Percentiles rank a stretch among this genome's conserved stretches.
Evolutionary conservation across 768 basidiomycete genomes (phyloP).

Genomic region (Lyophyllum atratum): DNA sequence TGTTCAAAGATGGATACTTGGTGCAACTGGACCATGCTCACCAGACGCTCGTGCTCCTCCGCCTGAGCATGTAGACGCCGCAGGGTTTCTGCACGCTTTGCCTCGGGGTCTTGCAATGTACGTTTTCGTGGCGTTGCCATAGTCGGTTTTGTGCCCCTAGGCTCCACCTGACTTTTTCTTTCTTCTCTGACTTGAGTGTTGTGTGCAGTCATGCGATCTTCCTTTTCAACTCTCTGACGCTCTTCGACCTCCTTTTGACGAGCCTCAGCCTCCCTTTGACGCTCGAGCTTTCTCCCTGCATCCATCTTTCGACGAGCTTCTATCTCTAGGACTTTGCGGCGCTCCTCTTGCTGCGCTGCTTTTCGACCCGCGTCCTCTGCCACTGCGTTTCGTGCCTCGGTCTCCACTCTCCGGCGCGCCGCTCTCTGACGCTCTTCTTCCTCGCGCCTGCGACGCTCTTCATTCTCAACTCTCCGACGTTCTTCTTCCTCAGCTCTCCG

Average conservation of each 20-base stretch:
- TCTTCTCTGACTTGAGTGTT: slow-evolving; percentile 3
- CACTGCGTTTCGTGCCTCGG: slow-evolving; percentile 15
- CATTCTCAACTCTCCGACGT: slow-evolving; percentile 13
- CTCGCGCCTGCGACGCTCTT: slow-evolving; percentile 13
- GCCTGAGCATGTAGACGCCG: slow-evolving; percentile 25
- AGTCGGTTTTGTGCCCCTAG: neutral
- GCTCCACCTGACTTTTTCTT: neutral
- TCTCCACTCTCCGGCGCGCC: slow-evolving; percentile 12
- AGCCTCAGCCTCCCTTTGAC: slow-evolving; percentile 6
- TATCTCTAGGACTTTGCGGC: slow-evolving; percentile 14
- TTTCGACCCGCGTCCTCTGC: slow-evolving; percentile 14
- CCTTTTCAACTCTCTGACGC: neutral
- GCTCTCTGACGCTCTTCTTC: slow-evolving; percentile 11
- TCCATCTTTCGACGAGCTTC: slow-evolving; percentile 13
- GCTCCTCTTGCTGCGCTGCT: slow-evolving; percentile 16
- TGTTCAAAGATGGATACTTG: neutral
- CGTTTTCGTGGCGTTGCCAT: slow-evolving; percentile 3
- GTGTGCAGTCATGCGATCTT: slow-evolving; percentile 8
- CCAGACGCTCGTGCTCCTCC: slow-evolving; percentile 23
- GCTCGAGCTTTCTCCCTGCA: slow-evolving; percentile 11
- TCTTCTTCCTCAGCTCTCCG: slow-evolving; percentile 15
- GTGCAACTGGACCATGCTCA: slow-evolving; percentile 1
- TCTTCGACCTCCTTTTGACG: slow-evolving; percentile 1
- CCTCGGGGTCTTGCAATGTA: slow-evolving; percentile 5
- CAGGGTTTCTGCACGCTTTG: slow-evolving; percentile 23